phyloP scores from a whole-genome alignment of 2,329 filamentous ascomycete genomes.

The Cladophialophora psammophila region DNA sequence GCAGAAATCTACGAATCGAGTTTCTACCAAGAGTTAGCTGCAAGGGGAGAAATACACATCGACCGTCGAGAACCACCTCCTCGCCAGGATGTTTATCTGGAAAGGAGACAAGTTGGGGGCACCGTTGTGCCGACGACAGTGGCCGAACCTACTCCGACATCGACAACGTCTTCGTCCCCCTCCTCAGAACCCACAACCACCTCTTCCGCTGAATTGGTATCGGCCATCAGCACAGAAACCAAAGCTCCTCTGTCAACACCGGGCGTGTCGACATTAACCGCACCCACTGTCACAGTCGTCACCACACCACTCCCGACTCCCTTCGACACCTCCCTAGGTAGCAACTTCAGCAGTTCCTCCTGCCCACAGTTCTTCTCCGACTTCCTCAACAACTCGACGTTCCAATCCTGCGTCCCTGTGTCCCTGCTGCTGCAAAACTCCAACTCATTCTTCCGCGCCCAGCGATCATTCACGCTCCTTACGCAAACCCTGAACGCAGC shows the following conservation, averaged over 20 bases:
- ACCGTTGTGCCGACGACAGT: conserved; percentile 26
- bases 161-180: conserved; percentile 19
- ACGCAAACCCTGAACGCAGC: conserved; percentile 80
- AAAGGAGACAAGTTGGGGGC: conserved; percentile 24
- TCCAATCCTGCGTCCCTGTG: conserved; percentile 79
- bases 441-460: conserved; percentile 79
- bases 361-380: conserved; percentile 66
- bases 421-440: conserved; percentile 88
- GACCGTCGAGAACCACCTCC: conserved; percentile 29
- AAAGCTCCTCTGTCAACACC: conserved; percentile 25
- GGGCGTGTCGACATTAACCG: conserved; percentile 32
- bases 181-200: conserved; percentile 4
- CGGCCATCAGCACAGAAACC: conserved; percentile 32
- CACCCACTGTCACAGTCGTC: conserved; percentile 31
- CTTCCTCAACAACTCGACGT: conserved; percentile 71
- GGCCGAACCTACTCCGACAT: conserved; percentile 19
- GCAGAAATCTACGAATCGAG: conserved; percentile 24
- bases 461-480: conserved; percentile 73
- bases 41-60: conserved; percentile 38
- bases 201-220: conserved; percentile 8
- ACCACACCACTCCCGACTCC: conserved; percentile 63
- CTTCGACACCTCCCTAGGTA: conserved; percentile 70
- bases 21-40: conserved; percentile 28
- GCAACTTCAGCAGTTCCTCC: conserved; percentile 65
- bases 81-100: conserved; percentile 20